Evolutionary conservation across 345 rosid species (phyloP).

Genomic region (Citrus hindsii): DNA sequence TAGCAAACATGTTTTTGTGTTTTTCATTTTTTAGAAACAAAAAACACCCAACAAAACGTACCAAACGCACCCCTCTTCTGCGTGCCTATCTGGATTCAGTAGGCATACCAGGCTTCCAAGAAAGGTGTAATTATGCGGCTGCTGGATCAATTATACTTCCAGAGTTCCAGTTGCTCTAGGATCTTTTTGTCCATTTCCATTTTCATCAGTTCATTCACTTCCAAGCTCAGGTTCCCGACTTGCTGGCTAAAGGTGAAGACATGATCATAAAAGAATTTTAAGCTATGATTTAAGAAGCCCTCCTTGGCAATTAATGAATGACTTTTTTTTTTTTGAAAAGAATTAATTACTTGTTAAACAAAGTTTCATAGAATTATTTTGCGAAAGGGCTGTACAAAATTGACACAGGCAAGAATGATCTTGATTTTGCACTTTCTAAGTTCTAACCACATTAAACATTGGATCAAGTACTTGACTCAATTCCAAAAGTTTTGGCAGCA

Average conservation of each 20-base stretch:
- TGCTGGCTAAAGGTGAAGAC: conserved; percentile 48
- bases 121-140: conserved; percentile 85
- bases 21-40: too few relatives aligned
- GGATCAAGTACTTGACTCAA: conserved; percentile 73
- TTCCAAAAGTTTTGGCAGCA: conserved; percentile 61
- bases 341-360: neutral
- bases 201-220: conserved; percentile 78
- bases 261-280: neutral
- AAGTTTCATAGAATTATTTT: conserved; percentile 37
- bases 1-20: too few relatives aligned
- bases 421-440: conserved; percentile 83
- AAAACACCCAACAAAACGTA: too few relatives aligned
- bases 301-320: neutral
- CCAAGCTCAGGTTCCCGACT: conserved; percentile 58
- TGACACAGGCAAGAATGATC: conserved; percentile 92
- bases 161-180: conserved; percentile 63
- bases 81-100: conserved; percentile 80
- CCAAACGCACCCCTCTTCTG: conserved; percentile 35
- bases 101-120: conserved; percentile 70
- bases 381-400: conserved; percentile 73
- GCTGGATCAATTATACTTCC: conserved; percentile 84
- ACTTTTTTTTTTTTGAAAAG: too few relatives aligned
- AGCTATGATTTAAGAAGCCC: neutral
- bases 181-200: conserved; percentile 73
- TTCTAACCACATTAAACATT: conserved; percentile 57